phyloP scores from a whole-genome alignment of 805 yeast genomes.

The Candida yuanshanica region DNA sequence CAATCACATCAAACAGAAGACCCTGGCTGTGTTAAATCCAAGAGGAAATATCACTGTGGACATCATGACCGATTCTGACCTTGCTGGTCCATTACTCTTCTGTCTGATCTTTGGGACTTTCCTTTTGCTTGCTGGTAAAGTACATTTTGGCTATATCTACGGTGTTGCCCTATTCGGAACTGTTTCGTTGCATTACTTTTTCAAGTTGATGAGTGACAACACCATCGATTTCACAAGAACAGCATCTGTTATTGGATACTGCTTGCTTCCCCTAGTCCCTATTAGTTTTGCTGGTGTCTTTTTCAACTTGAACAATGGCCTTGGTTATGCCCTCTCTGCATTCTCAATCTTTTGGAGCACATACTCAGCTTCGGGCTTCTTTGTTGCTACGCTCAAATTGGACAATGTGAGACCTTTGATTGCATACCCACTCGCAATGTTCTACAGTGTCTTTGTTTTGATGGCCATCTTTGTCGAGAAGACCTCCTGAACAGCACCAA shows the following conservation, averaged over 20 bases:
- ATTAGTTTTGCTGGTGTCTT: constrained; percentile 64
- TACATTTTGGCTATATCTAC: constrained; percentile 94
- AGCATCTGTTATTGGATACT: constrained; percentile 90
- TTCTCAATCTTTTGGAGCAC: constrained; percentile 86
- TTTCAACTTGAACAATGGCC: constrained; percentile 56
- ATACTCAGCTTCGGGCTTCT: constrained; percentile 86
- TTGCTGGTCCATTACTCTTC: constrained; percentile 92
- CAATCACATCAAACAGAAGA: constrained; percentile 76
- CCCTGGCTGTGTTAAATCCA: constrained; percentile 82
- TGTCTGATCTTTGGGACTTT: constrained; percentile 82
- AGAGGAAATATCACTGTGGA: constrained; percentile 58
- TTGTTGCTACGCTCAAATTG: constrained; percentile 76
- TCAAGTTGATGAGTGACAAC: constrained; percentile 79
- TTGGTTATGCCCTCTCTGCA: constrained; percentile 67
- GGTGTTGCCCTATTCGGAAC: constrained; percentile 95
- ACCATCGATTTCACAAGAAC: constrained; percentile 56
- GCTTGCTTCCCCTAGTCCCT: constrained; percentile 82
- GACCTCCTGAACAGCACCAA: constrained; percentile 1
- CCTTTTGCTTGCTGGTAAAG: constrained; percentile 80
- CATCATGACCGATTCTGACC: constrained; percentile 80
- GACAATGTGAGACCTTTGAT: constrained; percentile 83
- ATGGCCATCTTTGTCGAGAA: constrained; percentile 79
- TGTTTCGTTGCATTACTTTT: constrained; percentile 71
- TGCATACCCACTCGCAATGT: constrained; percentile 89
- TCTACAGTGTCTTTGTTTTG: constrained; percentile 89